phyloP scores from a whole-genome alignment of 2,329 filamentous ascomycete genomes.

The Graphium sp. region DNA sequence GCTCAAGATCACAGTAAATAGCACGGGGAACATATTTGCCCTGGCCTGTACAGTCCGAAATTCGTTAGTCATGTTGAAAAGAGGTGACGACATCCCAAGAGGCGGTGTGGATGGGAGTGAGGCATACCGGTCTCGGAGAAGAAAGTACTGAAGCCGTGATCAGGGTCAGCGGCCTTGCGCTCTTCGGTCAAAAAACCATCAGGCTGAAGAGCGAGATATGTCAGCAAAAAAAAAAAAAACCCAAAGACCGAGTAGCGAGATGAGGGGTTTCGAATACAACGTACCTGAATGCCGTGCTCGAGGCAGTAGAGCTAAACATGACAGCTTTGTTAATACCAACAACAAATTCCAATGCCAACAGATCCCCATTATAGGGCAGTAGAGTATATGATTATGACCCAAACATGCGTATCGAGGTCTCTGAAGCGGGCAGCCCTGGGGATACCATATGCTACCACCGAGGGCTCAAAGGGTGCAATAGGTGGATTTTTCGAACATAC shows the following conservation, averaged over 20 bases:
- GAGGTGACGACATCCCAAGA: not conserved
- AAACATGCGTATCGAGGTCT: not conserved
- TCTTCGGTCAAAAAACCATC: slow-evolving; percentile 98
- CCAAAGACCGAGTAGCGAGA: not conserved
- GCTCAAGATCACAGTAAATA: slow-evolving; percentile 99
- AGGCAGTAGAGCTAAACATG: slow-evolving; percentile 85
- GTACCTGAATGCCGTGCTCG: slow-evolving; percentile 97
- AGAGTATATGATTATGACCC: not conserved
- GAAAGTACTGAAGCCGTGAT: slow-evolving; percentile 99
- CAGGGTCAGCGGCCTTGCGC: slow-evolving; percentile 81
- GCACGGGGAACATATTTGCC: slow-evolving; percentile 98
- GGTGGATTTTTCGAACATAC: slow-evolving; percentile 55
- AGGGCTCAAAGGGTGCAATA: not conserved
- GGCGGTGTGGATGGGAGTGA: slow-evolving; percentile 1
- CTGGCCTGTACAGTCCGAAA: slow-evolving; percentile 46
- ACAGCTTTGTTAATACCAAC: slow-evolving; percentile 11
- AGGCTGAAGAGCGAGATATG: slow-evolving; percentile 38
- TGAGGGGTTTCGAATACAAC: too few species aligned
- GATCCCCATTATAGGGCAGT: not conserved
- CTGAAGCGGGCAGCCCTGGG: too few species aligned
- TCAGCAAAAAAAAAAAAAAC: not conserved
- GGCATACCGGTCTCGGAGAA: slow-evolving; percentile 93
- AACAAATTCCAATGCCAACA: not conserved
- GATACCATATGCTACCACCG: not conserved
- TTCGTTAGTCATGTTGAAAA: slow-evolving; percentile 8